A percentile compares a stretch with the other conserved stretches of the same genome.
Evolutionary conservation across 2,329 filamentous ascomycete genomes (phyloP).

Genomic region (Boeremia exigua): DNA sequence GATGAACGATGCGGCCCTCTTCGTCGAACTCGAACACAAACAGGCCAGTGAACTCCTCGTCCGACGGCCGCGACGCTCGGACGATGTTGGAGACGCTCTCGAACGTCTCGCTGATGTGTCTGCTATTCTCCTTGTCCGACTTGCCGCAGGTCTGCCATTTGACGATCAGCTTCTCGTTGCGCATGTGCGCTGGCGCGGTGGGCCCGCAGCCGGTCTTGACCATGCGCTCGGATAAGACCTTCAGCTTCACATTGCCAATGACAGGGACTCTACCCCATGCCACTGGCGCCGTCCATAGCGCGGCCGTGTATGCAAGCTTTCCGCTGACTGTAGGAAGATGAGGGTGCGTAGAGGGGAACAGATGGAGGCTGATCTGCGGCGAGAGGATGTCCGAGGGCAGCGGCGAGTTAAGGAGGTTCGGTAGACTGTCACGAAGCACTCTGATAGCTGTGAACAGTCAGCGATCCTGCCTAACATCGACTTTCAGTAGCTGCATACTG

Average conservation of each 20-base stretch:
- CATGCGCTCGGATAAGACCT: constrained; percentile 90
- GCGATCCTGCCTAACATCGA: background rate
- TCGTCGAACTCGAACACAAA: constrained; percentile 97
- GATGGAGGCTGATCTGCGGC: constrained; percentile 66
- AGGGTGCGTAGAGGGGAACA: constrained; percentile 77
- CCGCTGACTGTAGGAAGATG: constrained; percentile 93
- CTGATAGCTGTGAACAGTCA: constrained; percentile 58
- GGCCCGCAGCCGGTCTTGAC: constrained; percentile 59
- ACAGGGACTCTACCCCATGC: constrained; percentile 94
- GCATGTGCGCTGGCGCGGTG: constrained; percentile 45
- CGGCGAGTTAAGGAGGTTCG: constrained; percentile 65
- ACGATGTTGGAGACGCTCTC: constrained; percentile 64
- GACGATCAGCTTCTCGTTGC: constrained; percentile 83
- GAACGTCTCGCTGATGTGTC: constrained; percentile 56
- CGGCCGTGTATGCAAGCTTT: constrained; percentile 87
- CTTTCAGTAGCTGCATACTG: constrained; percentile 51
- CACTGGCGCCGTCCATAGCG: constrained; percentile 93
- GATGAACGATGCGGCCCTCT: constrained; percentile 80
- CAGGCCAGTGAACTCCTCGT: constrained; percentile 82
- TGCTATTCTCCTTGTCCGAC: constrained; percentile 53
- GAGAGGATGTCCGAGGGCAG: constrained; percentile 68
- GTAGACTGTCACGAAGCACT: constrained; percentile 66
- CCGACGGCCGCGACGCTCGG: constrained; percentile 52
- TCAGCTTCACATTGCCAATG: constrained; percentile 85
- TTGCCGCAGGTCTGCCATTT: constrained; percentile 79